These are phyloP conservation scores for Exophiala lecanii-corni DNA, from an alignment of 2,329 filamentous ascomycete genomes.

Conservation along the genomic window DNA sequence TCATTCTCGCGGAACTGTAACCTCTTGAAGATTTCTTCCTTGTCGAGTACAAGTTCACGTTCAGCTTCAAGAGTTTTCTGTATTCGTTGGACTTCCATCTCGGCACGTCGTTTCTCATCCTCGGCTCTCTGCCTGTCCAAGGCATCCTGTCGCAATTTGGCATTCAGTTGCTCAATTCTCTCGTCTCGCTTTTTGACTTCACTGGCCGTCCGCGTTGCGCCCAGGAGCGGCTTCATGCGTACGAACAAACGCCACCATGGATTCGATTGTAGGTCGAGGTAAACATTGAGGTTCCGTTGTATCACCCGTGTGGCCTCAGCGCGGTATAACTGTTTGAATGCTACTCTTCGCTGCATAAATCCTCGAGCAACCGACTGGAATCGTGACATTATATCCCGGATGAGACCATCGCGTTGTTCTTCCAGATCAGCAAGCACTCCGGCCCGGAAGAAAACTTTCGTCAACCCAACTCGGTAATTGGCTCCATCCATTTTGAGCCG, in stretches of 20 bases:
- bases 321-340: slow-evolving; percentile 88
- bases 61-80: slow-evolving; percentile 95
- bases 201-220: slow-evolving; percentile 82
- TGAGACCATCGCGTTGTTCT: slow-evolving; percentile 87
- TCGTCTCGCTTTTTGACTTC: slow-evolving; percentile 95
- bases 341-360: slow-evolving; percentile 79
- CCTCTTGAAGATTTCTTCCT: slow-evolving; percentile 98
- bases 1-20: slow-evolving; percentile 87
- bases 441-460: slow-evolving; percentile 96
- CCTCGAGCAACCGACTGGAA: slow-evolving; percentile 92
- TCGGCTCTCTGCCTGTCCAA: slow-evolving; percentile 74
- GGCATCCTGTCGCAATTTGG: slow-evolving; percentile 73
- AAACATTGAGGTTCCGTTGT: slow-evolving; percentile 88
- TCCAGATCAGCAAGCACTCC: slow-evolving; percentile 94
- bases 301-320: slow-evolving; percentile 93
- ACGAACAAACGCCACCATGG: slow-evolving; percentile 97
- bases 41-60: slow-evolving; percentile 89
- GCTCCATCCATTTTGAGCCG: slow-evolving; percentile 79
- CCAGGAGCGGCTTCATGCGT: slow-evolving; percentile 90
- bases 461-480: slow-evolving; percentile 87
- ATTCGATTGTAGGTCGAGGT: slow-evolving; percentile 81
- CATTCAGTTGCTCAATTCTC: slow-evolving; percentile 81
- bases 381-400: slow-evolving; percentile 85
- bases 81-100: slow-evolving; percentile 80
- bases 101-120: slow-evolving; percentile 82